Evolutionary conservation across 2,329 filamentous ascomycete genomes (phyloP), one percentile per base, ranked within the genome.

Genomic region (Penicillium carneum): DNA sequence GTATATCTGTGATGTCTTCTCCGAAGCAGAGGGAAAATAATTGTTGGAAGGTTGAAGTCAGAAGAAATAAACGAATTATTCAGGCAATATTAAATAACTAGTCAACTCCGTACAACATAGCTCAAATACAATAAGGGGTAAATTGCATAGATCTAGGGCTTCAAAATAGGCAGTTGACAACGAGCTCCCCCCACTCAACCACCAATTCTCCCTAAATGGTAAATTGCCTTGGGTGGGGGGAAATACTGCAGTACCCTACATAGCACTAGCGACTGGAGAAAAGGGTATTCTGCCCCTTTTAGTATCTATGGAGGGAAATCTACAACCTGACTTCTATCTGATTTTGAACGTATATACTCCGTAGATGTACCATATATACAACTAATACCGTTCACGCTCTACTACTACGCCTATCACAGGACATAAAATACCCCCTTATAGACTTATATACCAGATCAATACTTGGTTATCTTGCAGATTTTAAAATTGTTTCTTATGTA

Each of bases 401-500:
- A 45, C 23, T n/a, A 45, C 9, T 45, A 45, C 18, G 16, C 10
- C 18, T 42, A 42, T 4, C 14, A 10, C 29, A 53, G 11, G 11
- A 45, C 14, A 33, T 9, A n/a, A n/a, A 33, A 16, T 29, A 39
- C 6, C 12, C 14, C 14, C 6, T 29, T 29, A 11, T 29, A 26
- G 10, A 29, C 8, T 16, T 20, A 5, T 26, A 29, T 11, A 45
- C 6, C 42, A 5, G 23, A 26, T 26, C 14, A 14, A 26, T 26
- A 26, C 12, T 36, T 36, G 34, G 12, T 6, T 36, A 11, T 16
- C 34, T 36, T 36, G 12, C 20, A 16, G 23, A 31, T 36, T 52
- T 57, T 9, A 14, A 57, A 43, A 39, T 39, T 23, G 4, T 20
- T 6, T 8, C 33, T 59, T 60, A 60, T 56, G 57, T 60, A 60